phyloP scores from a whole-genome alignment of 2,329 filamentous ascomycete genomes.

The Nothopassalora personata region DNA sequence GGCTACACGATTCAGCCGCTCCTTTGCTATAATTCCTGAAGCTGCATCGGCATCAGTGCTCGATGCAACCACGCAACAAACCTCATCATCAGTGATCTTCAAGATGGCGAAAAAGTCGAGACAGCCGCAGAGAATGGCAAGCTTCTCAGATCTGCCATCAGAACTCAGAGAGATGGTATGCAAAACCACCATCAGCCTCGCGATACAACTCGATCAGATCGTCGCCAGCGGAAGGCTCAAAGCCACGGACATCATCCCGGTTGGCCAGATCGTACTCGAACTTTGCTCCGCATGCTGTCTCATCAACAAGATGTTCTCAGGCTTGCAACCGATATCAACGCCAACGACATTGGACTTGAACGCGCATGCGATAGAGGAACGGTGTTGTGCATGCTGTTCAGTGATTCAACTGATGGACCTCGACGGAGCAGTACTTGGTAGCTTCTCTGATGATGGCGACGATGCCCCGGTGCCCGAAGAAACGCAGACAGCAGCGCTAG shows the following conservation, averaged over 20 bases:
- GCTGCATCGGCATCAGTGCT: too few species aligned
- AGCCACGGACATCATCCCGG: background rate
- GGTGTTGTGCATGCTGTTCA: background rate
- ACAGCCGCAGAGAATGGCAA: background rate
- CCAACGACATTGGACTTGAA: background rate
- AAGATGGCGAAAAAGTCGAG: background rate
- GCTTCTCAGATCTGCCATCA: background rate
- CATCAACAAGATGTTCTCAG: background rate
- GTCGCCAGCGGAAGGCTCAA: background rate
- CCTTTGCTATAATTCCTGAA: too few species aligned
- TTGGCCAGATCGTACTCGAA: background rate
- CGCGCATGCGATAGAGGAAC: background rate
- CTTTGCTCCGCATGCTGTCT: background rate
- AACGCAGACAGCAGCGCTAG: background rate
- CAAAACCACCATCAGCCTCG: background rate
- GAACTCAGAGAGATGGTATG: constrained; percentile 1
- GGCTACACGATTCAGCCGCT: too few species aligned
- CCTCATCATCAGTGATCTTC: background rate
- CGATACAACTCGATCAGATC: background rate
- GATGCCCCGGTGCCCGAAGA: background rate
- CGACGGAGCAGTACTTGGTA: background rate
- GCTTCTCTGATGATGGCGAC: constrained; percentile 5
- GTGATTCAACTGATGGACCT: background rate
- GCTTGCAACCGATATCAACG: background rate
- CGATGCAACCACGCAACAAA: too few species aligned